phyloP scores from a whole-genome alignment of 768 basidiomycete species.

The Mycena haematopus region DNA sequence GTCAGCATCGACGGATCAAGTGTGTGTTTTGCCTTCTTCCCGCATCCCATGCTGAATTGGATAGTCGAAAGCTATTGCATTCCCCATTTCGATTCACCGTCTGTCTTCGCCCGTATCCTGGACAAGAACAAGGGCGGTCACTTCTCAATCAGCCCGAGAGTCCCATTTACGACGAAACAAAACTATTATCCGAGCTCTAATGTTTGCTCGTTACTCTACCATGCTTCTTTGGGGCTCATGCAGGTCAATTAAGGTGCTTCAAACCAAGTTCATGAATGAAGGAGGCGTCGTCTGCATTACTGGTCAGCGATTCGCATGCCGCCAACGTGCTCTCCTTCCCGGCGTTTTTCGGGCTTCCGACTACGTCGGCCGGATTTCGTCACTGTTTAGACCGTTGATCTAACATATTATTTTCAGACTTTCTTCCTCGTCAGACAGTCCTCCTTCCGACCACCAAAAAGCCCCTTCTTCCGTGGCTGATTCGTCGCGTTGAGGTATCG shows the following conservation, averaged over 20 bases:
- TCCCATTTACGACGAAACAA: constrained; percentile 77
- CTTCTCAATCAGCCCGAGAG: constrained; percentile 83
- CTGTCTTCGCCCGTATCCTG: constrained; percentile 87
- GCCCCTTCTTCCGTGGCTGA: constrained; percentile 83
- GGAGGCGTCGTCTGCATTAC: constrained; percentile 86
- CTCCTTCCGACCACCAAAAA: constrained; percentile 47
- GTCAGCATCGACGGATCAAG: constrained; percentile 85
- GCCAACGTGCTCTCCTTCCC: background rate
- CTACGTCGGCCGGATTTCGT: background rate
- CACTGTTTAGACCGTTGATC: constrained; percentile 13
- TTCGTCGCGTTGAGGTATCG: constrained; percentile 76
- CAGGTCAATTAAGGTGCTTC: constrained; percentile 60
- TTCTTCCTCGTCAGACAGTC: constrained; percentile 69
- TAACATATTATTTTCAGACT: constrained; percentile 53
- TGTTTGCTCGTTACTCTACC: constrained; percentile 45
- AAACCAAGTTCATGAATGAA: constrained; percentile 92
- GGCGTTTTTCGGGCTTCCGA: constrained; percentile 7
- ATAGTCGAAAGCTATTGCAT: constrained; percentile 92
- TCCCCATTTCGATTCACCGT: constrained; percentile 93
- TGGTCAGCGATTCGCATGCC: constrained; percentile 46
- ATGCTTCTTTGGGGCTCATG: constrained; percentile 11
- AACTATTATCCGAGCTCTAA: constrained; percentile 85
- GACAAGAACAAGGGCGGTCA: constrained; percentile 94
- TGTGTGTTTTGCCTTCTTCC: constrained; percentile 39
- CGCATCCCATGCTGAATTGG: background rate